Base-by-base conservation (phyloP, 208 protist species). In the Crithidia brevicula region DNA sequence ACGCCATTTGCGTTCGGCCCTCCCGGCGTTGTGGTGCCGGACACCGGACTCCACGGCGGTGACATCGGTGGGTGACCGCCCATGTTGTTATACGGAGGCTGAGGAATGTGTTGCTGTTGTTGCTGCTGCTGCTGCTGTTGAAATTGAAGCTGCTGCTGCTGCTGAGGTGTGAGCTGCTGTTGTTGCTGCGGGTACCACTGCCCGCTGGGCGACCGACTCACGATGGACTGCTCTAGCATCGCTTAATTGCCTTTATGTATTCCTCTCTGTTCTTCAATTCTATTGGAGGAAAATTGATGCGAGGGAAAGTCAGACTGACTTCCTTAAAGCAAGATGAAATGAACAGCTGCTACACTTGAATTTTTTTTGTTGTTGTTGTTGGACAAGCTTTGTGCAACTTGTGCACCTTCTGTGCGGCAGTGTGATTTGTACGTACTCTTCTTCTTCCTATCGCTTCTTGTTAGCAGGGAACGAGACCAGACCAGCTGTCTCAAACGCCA, bases 161-260 rank as follows among this genome's bases (percentile, higher is more conserved):
- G 65, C 27, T 53, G 47, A 18, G 74, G 72, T 31, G 60, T 64
- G 25, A 72, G 57, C 34, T 62, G 59, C 53, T 67, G 58, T 28
- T 57, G 54, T 36, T 77, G 61, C 63, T 78, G 79, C 13, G 76
- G 77, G 42, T 86, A 86, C 81, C 72, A 83, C 58, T 68, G 73
- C 57, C 68, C 73, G 22, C 74, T 81, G 8, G 74, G 62, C 5
- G 74, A 71, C 20, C 69, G 78, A n/a, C 71, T 76, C 18, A 56
- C 46, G 15, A 74, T 46, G 4, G 69, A 74, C 40, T 68, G 60
- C 31, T 74, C 53, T 51, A 64, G 49, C 45, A 61, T 70, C n/a
- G n/a, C n/a, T n/a, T n/a, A n/a, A n/a, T n/a, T n/a, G n/a, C n/a
- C n/a, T n/a, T n/a, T n/a, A n/a, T n/a, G n/a, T n/a, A n/a, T n/a